phyloP scores from a whole-genome alignment of 768 basidiomycete species.

The Tulasnella sp. region DNA sequence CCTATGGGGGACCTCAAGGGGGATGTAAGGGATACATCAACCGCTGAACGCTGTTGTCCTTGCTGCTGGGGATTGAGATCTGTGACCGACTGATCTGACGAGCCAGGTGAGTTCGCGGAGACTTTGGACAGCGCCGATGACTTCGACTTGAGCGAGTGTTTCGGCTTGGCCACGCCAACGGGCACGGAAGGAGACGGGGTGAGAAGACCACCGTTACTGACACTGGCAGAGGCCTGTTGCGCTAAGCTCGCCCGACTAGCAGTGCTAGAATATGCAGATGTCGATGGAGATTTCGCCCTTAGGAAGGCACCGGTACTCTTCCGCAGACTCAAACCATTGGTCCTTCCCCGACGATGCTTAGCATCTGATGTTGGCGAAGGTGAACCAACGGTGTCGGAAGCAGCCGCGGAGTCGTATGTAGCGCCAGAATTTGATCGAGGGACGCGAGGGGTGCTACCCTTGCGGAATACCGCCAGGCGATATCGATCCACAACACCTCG shows the following conservation, averaged over 20 bases:
- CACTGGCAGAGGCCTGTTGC: constrained; percentile 23
- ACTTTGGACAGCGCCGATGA: constrained; percentile 52
- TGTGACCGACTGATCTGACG: constrained; percentile 56
- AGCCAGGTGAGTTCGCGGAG: constrained; percentile 50
- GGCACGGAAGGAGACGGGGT: constrained; percentile 53
- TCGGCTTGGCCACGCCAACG: constrained; percentile 28
- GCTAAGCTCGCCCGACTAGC: constrained; percentile 32
- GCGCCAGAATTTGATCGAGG: constrained; percentile 39
- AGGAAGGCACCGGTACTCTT: constrained; percentile 64
- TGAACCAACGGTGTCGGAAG: constrained; percentile 29
- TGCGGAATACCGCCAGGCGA: constrained; percentile 73
- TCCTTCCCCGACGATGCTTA: constrained; percentile 52
- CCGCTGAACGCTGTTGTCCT: constrained; percentile 4
- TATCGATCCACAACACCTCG: constrained; percentile 89
- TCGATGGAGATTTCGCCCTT: constrained; percentile 54
- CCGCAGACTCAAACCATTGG: constrained; percentile 57
- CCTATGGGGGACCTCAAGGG: constrained; percentile 27
- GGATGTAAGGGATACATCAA: constrained; percentile 14
- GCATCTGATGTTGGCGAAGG: constrained; percentile 37
- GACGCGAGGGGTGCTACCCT: constrained; percentile 31
- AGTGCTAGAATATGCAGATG: constrained; percentile 20
- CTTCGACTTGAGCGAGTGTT: constrained; percentile 59
- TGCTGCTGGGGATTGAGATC: constrained; percentile 21
- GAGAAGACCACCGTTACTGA: constrained; percentile 35
- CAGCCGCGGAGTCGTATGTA: constrained; percentile 31